phyloP scores from a whole-genome alignment of 2,329 filamentous ascomycete species.

The Didymella pinodella region DNA sequence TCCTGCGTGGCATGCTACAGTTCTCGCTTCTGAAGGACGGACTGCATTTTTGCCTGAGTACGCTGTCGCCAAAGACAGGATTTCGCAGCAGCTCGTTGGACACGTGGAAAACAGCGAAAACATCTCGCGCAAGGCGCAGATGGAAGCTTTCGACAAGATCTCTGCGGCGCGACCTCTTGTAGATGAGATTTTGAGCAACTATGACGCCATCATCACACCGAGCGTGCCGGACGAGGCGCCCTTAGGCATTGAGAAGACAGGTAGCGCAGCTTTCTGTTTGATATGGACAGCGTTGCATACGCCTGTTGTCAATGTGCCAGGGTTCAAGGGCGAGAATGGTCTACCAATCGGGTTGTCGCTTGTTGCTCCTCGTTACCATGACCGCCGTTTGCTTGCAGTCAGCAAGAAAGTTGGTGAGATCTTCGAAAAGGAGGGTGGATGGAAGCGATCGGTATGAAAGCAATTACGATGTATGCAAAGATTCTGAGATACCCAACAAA shows the following conservation, averaged over 20 bases:
- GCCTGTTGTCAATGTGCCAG: constrained; percentile 70
- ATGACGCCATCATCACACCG: constrained; percentile 65
- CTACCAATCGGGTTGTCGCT: constrained; percentile 68
- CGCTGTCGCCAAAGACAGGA: constrained; percentile 55
- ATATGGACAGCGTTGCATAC: constrained; percentile 66
- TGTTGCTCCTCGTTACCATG: constrained; percentile 52
- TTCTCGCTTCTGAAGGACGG: constrained; percentile 63
- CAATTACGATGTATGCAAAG: neutral
- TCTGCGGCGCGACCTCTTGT: constrained; percentile 63
- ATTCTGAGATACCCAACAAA: neutral
- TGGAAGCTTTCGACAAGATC: constrained; percentile 64
- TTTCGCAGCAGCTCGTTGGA: constrained; percentile 56
- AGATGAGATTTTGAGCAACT: constrained; percentile 61
- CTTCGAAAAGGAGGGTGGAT: constrained; percentile 44
- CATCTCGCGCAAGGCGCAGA: constrained; percentile 57
- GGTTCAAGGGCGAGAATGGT: constrained; percentile 64
- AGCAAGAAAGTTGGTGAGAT: constrained; percentile 38
- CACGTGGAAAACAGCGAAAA: constrained; percentile 61
- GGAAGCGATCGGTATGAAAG: constrained; percentile 21
- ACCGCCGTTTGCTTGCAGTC: constrained; percentile 42
- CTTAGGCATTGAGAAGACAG: constrained; percentile 61
- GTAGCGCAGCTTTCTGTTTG: constrained; percentile 61
- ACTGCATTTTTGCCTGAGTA: constrained; percentile 65
- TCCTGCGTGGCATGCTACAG: constrained; percentile 61
- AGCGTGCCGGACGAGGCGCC: constrained; percentile 69